Conservation (phyloP, 176 grass and related monocot species). For the Melocanna baccifera region DNA sequence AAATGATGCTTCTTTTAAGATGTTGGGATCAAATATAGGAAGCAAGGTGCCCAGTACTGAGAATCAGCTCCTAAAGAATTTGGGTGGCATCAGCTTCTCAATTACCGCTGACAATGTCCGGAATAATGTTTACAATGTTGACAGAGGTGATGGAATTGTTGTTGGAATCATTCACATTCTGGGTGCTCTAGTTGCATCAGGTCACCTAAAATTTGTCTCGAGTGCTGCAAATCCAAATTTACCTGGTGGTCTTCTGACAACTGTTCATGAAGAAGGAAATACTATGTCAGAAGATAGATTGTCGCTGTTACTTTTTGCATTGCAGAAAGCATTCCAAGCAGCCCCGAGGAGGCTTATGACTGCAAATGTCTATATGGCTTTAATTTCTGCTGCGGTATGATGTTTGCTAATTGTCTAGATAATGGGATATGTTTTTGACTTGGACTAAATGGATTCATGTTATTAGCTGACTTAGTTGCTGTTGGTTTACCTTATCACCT, state of each 20-base stretch:
- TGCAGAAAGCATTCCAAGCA: constrained; percentile 93
- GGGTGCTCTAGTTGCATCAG: constrained; percentile 77
- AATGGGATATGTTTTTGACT: constrained; percentile 15
- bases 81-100: constrained; percentile 82
- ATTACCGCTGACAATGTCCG: constrained; percentile 85
- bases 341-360: constrained; percentile 84
- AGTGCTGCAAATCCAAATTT: constrained; percentile 43
- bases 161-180: constrained; percentile 93
- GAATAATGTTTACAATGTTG: constrained; percentile 92
- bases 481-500: constrained; percentile 5
- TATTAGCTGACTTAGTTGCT: neutral
- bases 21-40: constrained; percentile 43
- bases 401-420: constrained; percentile 31
- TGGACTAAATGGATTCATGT: neutral
- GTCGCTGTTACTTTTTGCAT: constrained; percentile 81
- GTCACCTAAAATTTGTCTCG: constrained; percentile 71
- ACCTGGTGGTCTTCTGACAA: constrained; percentile 44
- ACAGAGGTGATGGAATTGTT: constrained; percentile 85
- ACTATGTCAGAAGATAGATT: constrained; percentile 74
- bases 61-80: constrained; percentile 67
- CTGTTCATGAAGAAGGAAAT: constrained; percentile 71
- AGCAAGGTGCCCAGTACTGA: constrained; percentile 49
- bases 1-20: constrained; percentile 29
- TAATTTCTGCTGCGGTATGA: constrained; percentile 86
- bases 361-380: constrained; percentile 81